Evolutionary conservation across 305 asterid species (phyloP).

Genomic region (Fraxinus albicans): DNA sequence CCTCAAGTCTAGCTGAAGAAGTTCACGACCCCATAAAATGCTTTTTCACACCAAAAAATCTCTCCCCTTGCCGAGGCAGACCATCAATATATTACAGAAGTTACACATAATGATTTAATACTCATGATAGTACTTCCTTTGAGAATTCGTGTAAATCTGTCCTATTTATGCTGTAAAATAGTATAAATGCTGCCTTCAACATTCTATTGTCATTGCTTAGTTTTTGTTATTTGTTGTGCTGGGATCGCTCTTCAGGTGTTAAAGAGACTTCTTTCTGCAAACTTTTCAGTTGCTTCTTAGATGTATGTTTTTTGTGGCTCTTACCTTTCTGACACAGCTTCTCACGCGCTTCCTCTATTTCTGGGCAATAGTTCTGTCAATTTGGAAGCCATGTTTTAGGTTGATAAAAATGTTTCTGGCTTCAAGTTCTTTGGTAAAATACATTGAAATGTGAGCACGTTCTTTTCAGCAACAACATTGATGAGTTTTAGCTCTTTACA

Average conservation of each 20-base stretch:
- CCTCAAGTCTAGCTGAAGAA: background rate
- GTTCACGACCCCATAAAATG: background rate
- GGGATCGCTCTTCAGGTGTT: too few species aligned
- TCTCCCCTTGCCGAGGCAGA: background rate
- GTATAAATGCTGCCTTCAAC: too few species aligned
- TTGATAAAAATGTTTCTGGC: background rate
- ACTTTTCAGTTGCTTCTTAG: background rate
- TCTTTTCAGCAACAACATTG: background rate
- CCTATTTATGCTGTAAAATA: background rate
- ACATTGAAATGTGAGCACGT: too few species aligned
- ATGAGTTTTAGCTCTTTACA: background rate
- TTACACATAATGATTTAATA: too few species aligned
- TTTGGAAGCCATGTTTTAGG: background rate
- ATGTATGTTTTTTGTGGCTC: background rate
- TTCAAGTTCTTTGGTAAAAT: background rate
- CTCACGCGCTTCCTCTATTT: background rate
- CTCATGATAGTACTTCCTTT: background rate
- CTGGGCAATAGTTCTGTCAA: background rate
- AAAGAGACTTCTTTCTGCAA: background rate
- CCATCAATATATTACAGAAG: background rate
- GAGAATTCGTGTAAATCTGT: background rate
- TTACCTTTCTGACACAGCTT: background rate
- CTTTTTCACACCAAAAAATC: background rate
- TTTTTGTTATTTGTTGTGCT: too few species aligned
- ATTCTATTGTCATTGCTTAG: too few species aligned